These are phyloP conservation scores for Venturia nashicola DNA, from an alignment of 2,329 filamentous ascomycete species.

Conservation along the genomic window DNA sequence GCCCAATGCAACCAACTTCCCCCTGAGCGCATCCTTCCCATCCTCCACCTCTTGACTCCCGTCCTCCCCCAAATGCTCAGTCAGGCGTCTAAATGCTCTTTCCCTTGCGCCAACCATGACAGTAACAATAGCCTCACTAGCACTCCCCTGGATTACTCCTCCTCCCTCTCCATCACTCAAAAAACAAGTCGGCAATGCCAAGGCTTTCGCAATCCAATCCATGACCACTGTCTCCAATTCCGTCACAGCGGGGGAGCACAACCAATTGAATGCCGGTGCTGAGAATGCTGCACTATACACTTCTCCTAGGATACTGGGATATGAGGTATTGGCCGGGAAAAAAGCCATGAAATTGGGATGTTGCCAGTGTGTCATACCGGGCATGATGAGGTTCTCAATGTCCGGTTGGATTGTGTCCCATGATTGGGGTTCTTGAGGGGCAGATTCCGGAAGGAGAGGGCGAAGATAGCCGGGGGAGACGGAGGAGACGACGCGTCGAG, in stretches of 20 bases:
- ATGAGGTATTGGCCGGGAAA: conserved; percentile 74
- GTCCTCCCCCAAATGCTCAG: conserved; percentile 17
- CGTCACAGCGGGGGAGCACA: conserved; percentile 82
- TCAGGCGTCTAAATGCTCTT: conserved; percentile 24
- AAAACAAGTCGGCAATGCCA: conserved; percentile 63
- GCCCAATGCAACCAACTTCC: conserved; percentile 66
- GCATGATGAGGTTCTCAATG: conserved; percentile 75
- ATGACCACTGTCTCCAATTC: conserved; percentile 88
- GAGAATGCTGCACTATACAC: conserved; percentile 85
- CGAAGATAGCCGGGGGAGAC: conserved; percentile 79
- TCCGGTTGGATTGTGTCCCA: conserved; percentile 75
- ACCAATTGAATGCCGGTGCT: conserved; percentile 92
- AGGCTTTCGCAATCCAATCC: conserved; percentile 75
- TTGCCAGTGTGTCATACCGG: conserved; percentile 90
- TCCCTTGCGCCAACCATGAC: conserved; percentile 81
- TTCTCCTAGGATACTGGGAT: conserved; percentile 78
- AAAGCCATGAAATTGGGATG: conserved; percentile 93
- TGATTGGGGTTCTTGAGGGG: conserved; percentile 54
- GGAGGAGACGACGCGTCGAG: conserved; percentile 60
- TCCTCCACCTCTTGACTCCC: conserved; percentile 51
- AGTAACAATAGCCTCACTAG: conserved; percentile 76
- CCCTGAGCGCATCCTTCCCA: conserved; percentile 51
- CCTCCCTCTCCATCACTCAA: conserved; percentile 65
- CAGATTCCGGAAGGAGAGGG: conserved; percentile 57
- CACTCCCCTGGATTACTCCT: conserved; percentile 88